A percentile compares a stretch with the other conserved stretches of the same genome.
Conservation (phyloP, 768 basidiomycete species). For the Asterophora parasitica region DNA sequence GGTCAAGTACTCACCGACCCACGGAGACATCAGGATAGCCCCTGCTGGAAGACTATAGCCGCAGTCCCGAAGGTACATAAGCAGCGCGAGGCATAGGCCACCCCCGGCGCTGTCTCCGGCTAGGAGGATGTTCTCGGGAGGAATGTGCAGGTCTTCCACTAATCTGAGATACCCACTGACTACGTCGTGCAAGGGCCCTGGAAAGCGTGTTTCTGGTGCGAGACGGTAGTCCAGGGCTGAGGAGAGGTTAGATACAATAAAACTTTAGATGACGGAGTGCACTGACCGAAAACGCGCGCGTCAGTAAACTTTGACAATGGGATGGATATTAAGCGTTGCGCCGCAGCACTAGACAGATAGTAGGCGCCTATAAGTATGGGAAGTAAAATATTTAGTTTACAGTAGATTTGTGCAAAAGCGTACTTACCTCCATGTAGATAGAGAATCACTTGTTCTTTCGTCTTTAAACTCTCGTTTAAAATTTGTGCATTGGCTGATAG, state of each 20-base stretch:
- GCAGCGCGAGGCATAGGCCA: conserved; percentile 74
- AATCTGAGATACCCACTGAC: conserved; percentile 85
- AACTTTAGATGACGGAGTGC: neutral
- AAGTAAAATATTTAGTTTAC: neutral
- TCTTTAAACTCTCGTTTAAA: conserved; percentile 25
- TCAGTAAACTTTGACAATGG: conserved; percentile 86
- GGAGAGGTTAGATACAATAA: conserved; percentile 1
- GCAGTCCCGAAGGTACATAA: conserved; percentile 96
- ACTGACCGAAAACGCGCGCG: conserved; percentile 74
- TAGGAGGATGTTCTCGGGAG: conserved; percentile 84
- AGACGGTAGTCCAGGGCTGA: conserved; percentile 92
- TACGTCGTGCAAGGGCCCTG: conserved; percentile 82
- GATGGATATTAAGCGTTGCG: conserved; percentile 86
- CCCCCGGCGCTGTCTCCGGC: conserved; percentile 95
- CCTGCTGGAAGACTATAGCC: conserved; percentile 79
- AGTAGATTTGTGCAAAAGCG: neutral
- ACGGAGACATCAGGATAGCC: conserved; percentile 87
- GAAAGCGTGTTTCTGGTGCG: conserved; percentile 93
- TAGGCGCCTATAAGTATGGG: conserved; percentile 81
- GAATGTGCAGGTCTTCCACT: conserved; percentile 82
- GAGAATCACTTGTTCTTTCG: conserved; percentile 78
- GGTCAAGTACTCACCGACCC: conserved; percentile 70
- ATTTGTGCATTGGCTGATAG: conserved; percentile 14
- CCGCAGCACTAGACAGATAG: conserved; percentile 86
- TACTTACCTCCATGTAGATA: conserved; percentile 87